Conservation (phyloP, 768 basidiomycete species). For the Arthromyces matolae region DNA sequence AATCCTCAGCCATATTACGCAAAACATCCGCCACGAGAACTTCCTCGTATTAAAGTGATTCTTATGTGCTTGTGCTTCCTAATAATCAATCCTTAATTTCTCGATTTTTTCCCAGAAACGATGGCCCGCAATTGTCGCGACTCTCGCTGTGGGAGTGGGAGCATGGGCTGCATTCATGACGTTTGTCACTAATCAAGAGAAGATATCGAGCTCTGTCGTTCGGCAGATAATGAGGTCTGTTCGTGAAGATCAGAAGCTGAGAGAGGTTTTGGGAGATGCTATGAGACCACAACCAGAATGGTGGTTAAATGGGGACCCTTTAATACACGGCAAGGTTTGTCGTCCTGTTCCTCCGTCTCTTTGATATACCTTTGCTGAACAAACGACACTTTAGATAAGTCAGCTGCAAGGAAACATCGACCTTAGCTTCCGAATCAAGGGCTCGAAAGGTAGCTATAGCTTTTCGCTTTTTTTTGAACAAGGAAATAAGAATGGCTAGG, state of each 20-base stretch:
- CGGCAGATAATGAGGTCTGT: slow-evolving; percentile 61
- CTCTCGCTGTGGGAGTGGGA: slow-evolving; percentile 49
- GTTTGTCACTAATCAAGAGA: slow-evolving; percentile 74
- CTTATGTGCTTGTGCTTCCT: too few relatives aligned
- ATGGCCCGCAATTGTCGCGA: slow-evolving; percentile 57
- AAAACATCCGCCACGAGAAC: slow-evolving; percentile 28
- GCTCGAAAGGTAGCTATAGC: slow-evolving; percentile 72
- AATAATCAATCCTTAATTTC: too few relatives aligned
- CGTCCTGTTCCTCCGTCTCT: background rate
- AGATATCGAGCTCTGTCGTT: slow-evolving; percentile 70
- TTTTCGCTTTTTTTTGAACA: too few relatives aligned
- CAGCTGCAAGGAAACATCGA: slow-evolving; percentile 76
- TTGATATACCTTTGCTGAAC: background rate
- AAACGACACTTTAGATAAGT: slow-evolving; percentile 47
- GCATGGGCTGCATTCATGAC: slow-evolving; percentile 69
- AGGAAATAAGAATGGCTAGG: slow-evolving; percentile 32
- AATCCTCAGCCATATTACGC: slow-evolving; percentile 36
- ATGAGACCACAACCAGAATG: slow-evolving; percentile 62
- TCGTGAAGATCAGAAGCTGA: slow-evolving; percentile 47
- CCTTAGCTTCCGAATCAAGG: slow-evolving; percentile 71
- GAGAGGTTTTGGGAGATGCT: slow-evolving; percentile 58
- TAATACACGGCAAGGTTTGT: slow-evolving; percentile 64
- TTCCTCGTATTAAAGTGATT: slow-evolving; percentile 34
- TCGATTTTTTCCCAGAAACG: slow-evolving; percentile 29
- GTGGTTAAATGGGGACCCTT: slow-evolving; percentile 77